Percentiles rank a stretch among this genome's conserved stretches.
Conservation (phyloP, 306 rosid genomes). For the barrel medic (Medicago truncatula) region DNA sequence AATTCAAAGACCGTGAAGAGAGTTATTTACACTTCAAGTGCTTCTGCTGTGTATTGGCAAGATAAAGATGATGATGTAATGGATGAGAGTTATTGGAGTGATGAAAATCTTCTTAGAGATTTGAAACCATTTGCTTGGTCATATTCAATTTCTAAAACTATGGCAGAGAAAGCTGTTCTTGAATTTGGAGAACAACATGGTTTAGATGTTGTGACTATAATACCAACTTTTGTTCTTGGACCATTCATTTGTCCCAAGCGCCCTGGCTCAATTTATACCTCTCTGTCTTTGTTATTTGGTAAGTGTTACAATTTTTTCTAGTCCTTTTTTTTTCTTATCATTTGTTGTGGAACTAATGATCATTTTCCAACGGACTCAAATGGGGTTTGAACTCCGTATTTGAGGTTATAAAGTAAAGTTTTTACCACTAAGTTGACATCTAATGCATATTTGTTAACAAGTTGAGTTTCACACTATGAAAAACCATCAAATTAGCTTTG, state of each 20-base stretch:
- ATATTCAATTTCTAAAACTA: conserved; percentile 60
- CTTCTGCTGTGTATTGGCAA: conserved; percentile 23
- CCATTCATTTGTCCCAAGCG: conserved; percentile 61
- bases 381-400: too few species aligned
- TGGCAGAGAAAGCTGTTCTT: conserved; percentile 62
- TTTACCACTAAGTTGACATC: too few species aligned
- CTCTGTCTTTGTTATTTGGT: conserved; percentile 56
- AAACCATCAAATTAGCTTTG: too few species aligned
- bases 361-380: too few species aligned
- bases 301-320: not conserved
- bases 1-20: too few species aligned
- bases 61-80: conserved; percentile 18
- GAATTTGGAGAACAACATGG: conserved; percentile 50
- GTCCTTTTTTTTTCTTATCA: too few species aligned
- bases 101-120: conserved; percentile 39
- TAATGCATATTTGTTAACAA: too few species aligned
- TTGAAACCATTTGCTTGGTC: conserved; percentile 37
- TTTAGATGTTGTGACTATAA: conserved; percentile 59
- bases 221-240: conserved; percentile 61
- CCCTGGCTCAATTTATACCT: conserved; percentile 51
- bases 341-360: too few species aligned
- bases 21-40: too few species aligned
- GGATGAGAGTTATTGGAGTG: conserved; percentile 76
- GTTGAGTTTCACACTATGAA: too few species aligned
- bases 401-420: too few species aligned